phyloP scores from a whole-genome alignment of 768 basidiomycete genomes.

The Mrakia gelida region DNA sequence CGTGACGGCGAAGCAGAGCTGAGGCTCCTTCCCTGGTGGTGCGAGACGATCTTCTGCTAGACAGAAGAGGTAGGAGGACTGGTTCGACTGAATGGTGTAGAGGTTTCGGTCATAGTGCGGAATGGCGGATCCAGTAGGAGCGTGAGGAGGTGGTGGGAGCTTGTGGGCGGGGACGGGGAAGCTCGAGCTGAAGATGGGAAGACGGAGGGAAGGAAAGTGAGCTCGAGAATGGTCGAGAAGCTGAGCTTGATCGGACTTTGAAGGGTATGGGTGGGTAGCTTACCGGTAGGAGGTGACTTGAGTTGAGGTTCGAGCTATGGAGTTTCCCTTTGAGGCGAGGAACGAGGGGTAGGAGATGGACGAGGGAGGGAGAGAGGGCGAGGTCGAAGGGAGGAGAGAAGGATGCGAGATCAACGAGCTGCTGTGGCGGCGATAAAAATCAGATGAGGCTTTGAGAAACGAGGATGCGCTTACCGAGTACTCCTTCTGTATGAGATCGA shows the following conservation, averaged over 20 bases:
- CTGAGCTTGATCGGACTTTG: not conserved
- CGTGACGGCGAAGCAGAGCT: not conserved
- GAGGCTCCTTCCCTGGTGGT: not conserved
- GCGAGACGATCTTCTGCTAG: not conserved
- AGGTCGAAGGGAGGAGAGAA: not conserved
- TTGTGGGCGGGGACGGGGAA: conserved; percentile 5
- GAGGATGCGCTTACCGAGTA: not conserved
- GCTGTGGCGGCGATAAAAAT: no score
- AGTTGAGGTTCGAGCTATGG: not conserved
- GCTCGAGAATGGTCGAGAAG: not conserved
- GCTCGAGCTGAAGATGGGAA: not conserved
- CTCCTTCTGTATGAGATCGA: not conserved
- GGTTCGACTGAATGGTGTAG: not conserved
- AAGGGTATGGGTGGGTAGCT: not conserved
- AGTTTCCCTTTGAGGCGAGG: not conserved
- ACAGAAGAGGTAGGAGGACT: not conserved
- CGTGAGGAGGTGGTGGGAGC: not conserved
- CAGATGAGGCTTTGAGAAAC: no score
- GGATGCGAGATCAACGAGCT: not conserved
- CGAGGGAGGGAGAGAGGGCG: not conserved
- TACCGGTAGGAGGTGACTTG: not conserved
- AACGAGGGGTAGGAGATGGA: not conserved
- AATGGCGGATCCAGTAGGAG: not conserved
- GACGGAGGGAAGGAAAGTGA: not conserved
- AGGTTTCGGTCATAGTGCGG: not conserved